Conservation (phyloP, 2,329 filamentous ascomycete genomes). For the Hortaea werneckii region DNA sequence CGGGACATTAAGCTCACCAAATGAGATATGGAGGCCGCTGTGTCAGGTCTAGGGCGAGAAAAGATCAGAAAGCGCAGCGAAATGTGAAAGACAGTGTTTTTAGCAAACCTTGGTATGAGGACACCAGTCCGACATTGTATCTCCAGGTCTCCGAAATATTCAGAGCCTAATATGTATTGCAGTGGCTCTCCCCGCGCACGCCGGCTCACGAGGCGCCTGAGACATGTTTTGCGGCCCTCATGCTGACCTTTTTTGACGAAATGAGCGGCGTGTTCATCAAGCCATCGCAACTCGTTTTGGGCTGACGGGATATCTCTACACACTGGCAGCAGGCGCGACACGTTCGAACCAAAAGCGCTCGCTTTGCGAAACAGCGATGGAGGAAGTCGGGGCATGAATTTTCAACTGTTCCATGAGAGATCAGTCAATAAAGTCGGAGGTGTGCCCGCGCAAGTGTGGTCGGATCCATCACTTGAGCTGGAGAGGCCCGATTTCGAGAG, state of each 20-base stretch:
- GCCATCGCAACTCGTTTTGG: slow-evolving; percentile 62
- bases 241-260: background rate
- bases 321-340: slow-evolving; percentile 51
- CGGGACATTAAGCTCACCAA: slow-evolving; percentile 14
- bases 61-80: slow-evolving; percentile 6
- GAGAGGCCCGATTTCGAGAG: background rate
- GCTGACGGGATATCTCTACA: slow-evolving; percentile 56
- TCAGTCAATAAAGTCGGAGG: no score
- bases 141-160: slow-evolving; percentile 78
- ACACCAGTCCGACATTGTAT: slow-evolving; percentile 68
- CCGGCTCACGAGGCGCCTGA: slow-evolving; percentile 21
- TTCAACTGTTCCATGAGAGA: background rate
- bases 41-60: slow-evolving; percentile 32
- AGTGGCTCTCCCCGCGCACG: slow-evolving; percentile 60
- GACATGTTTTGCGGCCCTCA: slow-evolving; percentile 3
- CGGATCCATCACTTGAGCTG: background rate
- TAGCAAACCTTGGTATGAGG: slow-evolving; percentile 63
- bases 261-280: slow-evolving; percentile 46
- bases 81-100: background rate
- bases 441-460: no score
- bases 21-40: slow-evolving; percentile 31
- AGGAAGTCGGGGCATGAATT: slow-evolving; percentile 21
- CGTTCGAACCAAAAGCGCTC: slow-evolving; percentile 26
- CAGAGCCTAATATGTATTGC: slow-evolving; percentile 80
- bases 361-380: slow-evolving; percentile 19